phyloP scores from a whole-genome alignment of 352 stramenopile genomes.

The Globisporangium solare region DNA sequence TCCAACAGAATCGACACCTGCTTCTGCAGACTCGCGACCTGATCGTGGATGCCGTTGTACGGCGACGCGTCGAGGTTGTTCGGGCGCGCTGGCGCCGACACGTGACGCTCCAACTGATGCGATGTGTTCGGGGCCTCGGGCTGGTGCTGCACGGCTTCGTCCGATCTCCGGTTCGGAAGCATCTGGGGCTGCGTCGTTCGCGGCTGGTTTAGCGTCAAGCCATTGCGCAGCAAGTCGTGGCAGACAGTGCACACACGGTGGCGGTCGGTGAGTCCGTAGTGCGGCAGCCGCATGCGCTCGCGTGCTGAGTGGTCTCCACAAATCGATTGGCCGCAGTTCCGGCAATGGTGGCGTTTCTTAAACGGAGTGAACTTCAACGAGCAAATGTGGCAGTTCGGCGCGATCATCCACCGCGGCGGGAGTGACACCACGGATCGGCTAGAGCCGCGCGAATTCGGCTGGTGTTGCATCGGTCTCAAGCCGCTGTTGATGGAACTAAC shows the following conservation, averaged over 20 bases:
- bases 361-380: conserved; percentile 80
- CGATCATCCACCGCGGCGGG: conserved; percentile 80
- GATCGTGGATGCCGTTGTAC: conserved; percentile 64
- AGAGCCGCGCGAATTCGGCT: conserved; percentile 31
- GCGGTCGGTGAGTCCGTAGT: conserved; percentile 73
- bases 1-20: conserved; percentile 81
- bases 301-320: conserved; percentile 81
- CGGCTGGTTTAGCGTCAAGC: conserved; percentile 18
- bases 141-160: conserved; percentile 30
- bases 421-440: conserved; percentile 48
- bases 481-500: conserved; percentile 8
- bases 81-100: conserved; percentile 59
- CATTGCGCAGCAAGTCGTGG: conserved; percentile 66
- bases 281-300: conserved; percentile 74
- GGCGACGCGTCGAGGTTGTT: conserved; percentile 16
- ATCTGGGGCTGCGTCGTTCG: conserved; percentile 8
- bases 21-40: conserved; percentile 81
- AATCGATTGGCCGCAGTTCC: conserved; percentile 85
- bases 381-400: conserved; percentile 81
- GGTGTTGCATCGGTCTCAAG: conserved; percentile 20
- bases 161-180: conserved; percentile 36
- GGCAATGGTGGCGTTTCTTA: conserved; percentile 85
- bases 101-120: conserved; percentile 60
- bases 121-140: conserved; percentile 1
- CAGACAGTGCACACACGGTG: conserved; percentile 84